A percentile compares a stretch with the other conserved stretches of the same genome.
phyloP scores from a whole-genome alignment of 2,329 filamentous ascomycete species.

The Claviceps arundinis region DNA sequence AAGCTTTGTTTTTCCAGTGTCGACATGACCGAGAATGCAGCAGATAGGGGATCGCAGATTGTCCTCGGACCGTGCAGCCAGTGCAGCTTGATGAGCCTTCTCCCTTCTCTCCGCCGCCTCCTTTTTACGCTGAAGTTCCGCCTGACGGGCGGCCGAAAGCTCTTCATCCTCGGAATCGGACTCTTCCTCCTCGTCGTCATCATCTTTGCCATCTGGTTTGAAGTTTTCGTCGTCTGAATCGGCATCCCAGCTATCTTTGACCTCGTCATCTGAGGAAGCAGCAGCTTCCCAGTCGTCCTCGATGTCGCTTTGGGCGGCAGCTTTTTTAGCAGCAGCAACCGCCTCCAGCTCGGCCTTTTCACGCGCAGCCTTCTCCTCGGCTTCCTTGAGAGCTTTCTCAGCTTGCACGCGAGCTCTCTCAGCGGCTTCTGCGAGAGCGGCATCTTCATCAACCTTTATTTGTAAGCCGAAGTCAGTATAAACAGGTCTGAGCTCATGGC shows the following conservation, averaged over 20 bases:
- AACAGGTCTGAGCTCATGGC: not conserved
- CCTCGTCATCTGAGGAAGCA: slow-evolving; percentile 55
- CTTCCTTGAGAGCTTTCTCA: slow-evolving; percentile 50
- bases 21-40: slow-evolving; percentile 99
- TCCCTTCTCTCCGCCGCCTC: slow-evolving; percentile 81
- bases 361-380: slow-evolving; percentile 44
- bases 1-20: slow-evolving; percentile 99
- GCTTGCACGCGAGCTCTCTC: slow-evolving; percentile 56
- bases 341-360: slow-evolving; percentile 45
- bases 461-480: not conserved
- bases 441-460: slow-evolving; percentile 59
- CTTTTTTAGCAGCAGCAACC: slow-evolving; percentile 39
- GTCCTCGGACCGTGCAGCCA: slow-evolving; percentile 84
- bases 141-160: slow-evolving; percentile 56
- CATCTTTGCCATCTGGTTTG: slow-evolving; percentile 12
- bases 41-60: slow-evolving; percentile 95
- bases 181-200: slow-evolving; percentile 17
- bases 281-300: slow-evolving; percentile 84
- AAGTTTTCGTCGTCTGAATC: slow-evolving; percentile 57
- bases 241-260: slow-evolving; percentile 94
- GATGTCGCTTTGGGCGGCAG: slow-evolving; percentile 44
- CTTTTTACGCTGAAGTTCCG: slow-evolving; percentile 66
- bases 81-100: slow-evolving; percentile 79
- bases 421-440: slow-evolving; percentile 64
- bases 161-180: slow-evolving; percentile 51